These are phyloP conservation scores for Nannizziopsis barbatae DNA, from an alignment of 2,329 filamentous ascomycete species.

Conservation along the genomic window DNA sequence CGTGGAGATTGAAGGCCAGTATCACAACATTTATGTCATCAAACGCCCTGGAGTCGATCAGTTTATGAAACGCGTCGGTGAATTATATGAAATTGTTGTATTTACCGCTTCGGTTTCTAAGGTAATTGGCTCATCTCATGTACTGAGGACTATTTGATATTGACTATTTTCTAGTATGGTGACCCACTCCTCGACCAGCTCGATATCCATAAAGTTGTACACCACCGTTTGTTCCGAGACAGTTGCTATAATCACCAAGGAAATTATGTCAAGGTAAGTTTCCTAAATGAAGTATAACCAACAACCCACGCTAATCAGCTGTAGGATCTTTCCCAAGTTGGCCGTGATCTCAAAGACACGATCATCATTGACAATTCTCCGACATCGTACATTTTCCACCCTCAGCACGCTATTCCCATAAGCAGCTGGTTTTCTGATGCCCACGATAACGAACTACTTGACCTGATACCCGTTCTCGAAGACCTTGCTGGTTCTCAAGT, in stretches of 20 bases:
- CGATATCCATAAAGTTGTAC: slow-evolving; percentile 92
- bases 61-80: slow-evolving; percentile 97
- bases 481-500: slow-evolving; percentile 83
- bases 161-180: slow-evolving; percentile 56
- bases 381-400: slow-evolving; percentile 98
- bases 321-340: slow-evolving; percentile 85
- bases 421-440: slow-evolving; percentile 99
- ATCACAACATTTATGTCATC: slow-evolving; percentile 98
- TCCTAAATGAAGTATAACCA: neutral
- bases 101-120: slow-evolving; percentile 98
- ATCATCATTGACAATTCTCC: slow-evolving; percentile 99
- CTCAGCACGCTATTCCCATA: slow-evolving; percentile 95
- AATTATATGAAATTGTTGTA: slow-evolving; percentile 95
- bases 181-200: slow-evolving; percentile 92
- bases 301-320: neutral
- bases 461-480: slow-evolving; percentile 95
- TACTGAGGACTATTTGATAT: neutral
- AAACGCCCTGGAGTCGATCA: slow-evolving; percentile 97
- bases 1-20: slow-evolving; percentile 96
- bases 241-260: slow-evolving; percentile 99
- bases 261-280: slow-evolving; percentile 78
- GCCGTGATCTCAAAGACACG: slow-evolving; percentile 87
- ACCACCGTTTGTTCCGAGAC: slow-evolving; percentile 91
- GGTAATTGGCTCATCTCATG: slow-evolving; percentile 40
- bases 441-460: slow-evolving; percentile 95